A percentile compares a stretch with the other conserved stretches of the same genome.
phyloP scores from a whole-genome alignment of 2,329 filamentous ascomycete species.

The Aureobasidium sp. region DNA sequence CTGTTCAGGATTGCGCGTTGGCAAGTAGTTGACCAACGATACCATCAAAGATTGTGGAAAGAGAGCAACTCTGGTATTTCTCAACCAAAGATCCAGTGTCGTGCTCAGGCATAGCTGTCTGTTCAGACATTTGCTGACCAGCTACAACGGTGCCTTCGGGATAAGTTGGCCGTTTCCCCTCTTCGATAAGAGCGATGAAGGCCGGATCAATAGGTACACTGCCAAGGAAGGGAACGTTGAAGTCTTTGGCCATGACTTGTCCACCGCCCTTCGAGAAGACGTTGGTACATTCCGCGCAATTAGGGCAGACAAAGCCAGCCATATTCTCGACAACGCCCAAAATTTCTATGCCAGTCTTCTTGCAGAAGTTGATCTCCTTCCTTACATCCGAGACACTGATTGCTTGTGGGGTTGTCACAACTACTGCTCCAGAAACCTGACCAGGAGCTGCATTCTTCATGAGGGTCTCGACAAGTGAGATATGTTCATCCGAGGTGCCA shows the following conservation, averaged over 20 bases:
- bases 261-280: slow-evolving; percentile 90
- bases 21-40: slow-evolving; percentile 38
- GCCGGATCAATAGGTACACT: slow-evolving; percentile 87
- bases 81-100: slow-evolving; percentile 49
- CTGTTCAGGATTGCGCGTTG: background rate
- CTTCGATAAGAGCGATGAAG: slow-evolving; percentile 81
- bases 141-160: slow-evolving; percentile 58
- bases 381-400: slow-evolving; percentile 88
- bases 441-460: slow-evolving; percentile 39
- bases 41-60: slow-evolving; percentile 58
- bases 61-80: slow-evolving; percentile 65
- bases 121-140: slow-evolving; percentile 39
- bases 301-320: slow-evolving; percentile 78
- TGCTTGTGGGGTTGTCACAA: slow-evolving; percentile 94
- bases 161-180: slow-evolving; percentile 56
- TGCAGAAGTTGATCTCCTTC: slow-evolving; percentile 90
- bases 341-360: slow-evolving; percentile 69
- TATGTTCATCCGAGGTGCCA: slow-evolving; percentile 94
- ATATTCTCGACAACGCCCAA: slow-evolving; percentile 96
- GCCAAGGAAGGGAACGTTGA: slow-evolving; percentile 74
- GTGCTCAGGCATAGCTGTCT: slow-evolving; percentile 17
- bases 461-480: slow-evolving; percentile 73
- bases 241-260: slow-evolving; percentile 78
- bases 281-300: slow-evolving; percentile 76
- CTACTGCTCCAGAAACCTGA: slow-evolving; percentile 76